Percentiles rank a stretch among this genome's conserved stretches.
phyloP scores from a whole-genome alignment of 139 green algal species.

The Chlorella ohadii region DNA sequence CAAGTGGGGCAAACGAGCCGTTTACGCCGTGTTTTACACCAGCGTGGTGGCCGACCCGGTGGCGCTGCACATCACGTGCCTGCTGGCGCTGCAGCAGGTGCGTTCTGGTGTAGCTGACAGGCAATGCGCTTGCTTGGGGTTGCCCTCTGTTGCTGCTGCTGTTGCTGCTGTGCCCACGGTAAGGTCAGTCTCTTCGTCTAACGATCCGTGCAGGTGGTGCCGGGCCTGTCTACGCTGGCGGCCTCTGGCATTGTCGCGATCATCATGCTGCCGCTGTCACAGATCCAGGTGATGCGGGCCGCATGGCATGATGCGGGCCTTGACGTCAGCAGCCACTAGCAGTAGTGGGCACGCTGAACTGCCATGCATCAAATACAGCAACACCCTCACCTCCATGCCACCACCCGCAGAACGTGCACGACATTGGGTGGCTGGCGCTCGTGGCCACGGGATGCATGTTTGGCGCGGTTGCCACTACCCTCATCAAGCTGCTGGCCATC shows the following conservation, averaged over 20 bases:
- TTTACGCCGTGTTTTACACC: slow-evolving; percentile 47
- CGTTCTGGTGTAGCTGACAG: neutral
- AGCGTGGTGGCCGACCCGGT: slow-evolving; percentile 38
- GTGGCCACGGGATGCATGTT: slow-evolving; percentile 50
- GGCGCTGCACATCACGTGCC: slow-evolving; percentile 41
- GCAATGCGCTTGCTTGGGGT: too few relatives aligned
- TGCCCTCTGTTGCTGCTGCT: too few relatives aligned
- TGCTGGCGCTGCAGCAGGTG: slow-evolving; percentile 49
- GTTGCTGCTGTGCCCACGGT: too few relatives aligned
- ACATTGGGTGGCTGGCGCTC: slow-evolving; percentile 45
- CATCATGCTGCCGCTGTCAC: slow-evolving; percentile 51
- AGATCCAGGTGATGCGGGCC: slow-evolving; percentile 50
- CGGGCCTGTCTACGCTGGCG: slow-evolving; percentile 8
- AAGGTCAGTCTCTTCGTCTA: too few relatives aligned
- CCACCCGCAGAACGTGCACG: slow-evolving; percentile 40
- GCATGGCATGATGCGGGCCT: too few relatives aligned
- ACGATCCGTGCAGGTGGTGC: slow-evolving; percentile 22
- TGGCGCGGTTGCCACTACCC: slow-evolving; percentile 37
- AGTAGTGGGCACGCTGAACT: too few relatives aligned
- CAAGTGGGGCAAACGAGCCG: slow-evolving; percentile 27
- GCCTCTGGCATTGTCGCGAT: slow-evolving; percentile 39
- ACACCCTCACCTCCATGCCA: too few relatives aligned
- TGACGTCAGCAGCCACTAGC: too few relatives aligned
- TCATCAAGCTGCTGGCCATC: slow-evolving; percentile 43
- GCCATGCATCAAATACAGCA: too few relatives aligned